Evolutionary conservation across 768 basidiomycete genomes (phyloP).

Genomic region (Cystofilobasidium bisporidii): DNA sequence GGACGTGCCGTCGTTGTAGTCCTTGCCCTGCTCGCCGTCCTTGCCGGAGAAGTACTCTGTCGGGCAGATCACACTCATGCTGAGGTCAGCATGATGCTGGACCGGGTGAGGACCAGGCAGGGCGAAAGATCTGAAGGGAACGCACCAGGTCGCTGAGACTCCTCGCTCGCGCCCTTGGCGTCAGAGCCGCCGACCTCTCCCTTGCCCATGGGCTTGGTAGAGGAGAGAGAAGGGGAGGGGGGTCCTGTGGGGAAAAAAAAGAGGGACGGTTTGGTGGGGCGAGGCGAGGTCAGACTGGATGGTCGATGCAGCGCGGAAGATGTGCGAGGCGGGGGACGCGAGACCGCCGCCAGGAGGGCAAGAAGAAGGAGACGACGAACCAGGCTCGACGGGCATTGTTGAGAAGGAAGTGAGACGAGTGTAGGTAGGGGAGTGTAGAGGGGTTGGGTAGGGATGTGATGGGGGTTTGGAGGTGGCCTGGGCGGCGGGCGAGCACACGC

Average conservation of each 20-base stretch:
- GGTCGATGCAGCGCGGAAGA: no score
- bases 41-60: slow-evolving; percentile 5
- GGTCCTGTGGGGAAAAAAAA: neutral
- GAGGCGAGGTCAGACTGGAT: neutral
- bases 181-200: slow-evolving; percentile 21
- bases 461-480: no score
- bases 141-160: slow-evolving; percentile 28
- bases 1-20: neutral
- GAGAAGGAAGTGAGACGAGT: neutral
- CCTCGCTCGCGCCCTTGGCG: slow-evolving; percentile 23
- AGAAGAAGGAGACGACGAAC: neutral
- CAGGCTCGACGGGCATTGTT: slow-evolving; percentile 6
- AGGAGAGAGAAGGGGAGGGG: slow-evolving; percentile 5
- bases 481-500: no score
- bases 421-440: neutral
- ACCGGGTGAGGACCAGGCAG: no score
- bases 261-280: neutral
- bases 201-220: slow-evolving; percentile 24
- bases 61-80: no score
- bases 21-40: slow-evolving; percentile 8
- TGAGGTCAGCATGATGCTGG: no score
- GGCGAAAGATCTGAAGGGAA: neutral
- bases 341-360: no score
- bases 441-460: neutral
- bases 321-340: no score